A percentile compares a stretch with the other conserved stretches of the same genome.
Conservation (phyloP, 1,139 yeast genomes). For the Geotrichum australiense region DNA sequence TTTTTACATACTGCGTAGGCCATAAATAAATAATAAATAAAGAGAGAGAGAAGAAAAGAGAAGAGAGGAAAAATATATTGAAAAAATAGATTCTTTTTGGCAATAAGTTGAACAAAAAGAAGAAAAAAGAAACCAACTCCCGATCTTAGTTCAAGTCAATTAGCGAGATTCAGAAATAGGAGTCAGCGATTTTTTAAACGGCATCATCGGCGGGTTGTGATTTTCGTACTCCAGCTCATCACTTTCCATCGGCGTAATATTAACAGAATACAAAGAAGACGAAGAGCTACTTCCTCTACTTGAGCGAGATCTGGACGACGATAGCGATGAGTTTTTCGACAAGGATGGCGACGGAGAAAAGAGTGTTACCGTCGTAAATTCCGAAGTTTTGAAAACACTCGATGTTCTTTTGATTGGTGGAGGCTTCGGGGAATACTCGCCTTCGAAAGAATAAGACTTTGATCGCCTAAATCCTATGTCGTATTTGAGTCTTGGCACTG, state of each 20-base stretch:
- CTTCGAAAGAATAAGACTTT: constrained; percentile 17
- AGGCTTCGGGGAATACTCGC: constrained; percentile 3
- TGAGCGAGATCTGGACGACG: constrained; percentile 4
- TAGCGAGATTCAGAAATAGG: constrained; percentile 16
- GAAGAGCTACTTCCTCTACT: constrained; percentile 6
- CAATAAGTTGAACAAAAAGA: too few species aligned
- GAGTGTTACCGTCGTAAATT: constrained; percentile 13
- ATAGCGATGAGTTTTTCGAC: constrained; percentile 5
- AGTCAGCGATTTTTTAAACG: constrained; percentile 10
- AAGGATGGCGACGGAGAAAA: constrained; percentile 13
- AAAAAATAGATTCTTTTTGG: too few species aligned
- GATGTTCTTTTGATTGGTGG: constrained; percentile 11
- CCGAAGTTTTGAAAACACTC: constrained; percentile 13
- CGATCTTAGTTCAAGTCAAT: too few species aligned
- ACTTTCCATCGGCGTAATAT: constrained; percentile 5
- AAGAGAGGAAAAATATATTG: too few species aligned
- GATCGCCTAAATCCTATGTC: constrained; percentile 6
- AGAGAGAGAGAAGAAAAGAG: too few species aligned
- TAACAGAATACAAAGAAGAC: constrained; percentile 9
- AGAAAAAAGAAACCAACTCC: too few species aligned
- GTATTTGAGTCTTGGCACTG: background rate
- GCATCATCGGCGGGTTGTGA: constrained; percentile 9
- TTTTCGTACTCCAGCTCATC: constrained; percentile 8
- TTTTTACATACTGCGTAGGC: too few species aligned
- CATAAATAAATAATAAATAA: too few species aligned